Evolutionary conservation across 2,329 filamentous ascomycete genomes (phyloP), one percentile per base, ranked within the genome.

Genomic region (Dothistroma pini): DNA sequence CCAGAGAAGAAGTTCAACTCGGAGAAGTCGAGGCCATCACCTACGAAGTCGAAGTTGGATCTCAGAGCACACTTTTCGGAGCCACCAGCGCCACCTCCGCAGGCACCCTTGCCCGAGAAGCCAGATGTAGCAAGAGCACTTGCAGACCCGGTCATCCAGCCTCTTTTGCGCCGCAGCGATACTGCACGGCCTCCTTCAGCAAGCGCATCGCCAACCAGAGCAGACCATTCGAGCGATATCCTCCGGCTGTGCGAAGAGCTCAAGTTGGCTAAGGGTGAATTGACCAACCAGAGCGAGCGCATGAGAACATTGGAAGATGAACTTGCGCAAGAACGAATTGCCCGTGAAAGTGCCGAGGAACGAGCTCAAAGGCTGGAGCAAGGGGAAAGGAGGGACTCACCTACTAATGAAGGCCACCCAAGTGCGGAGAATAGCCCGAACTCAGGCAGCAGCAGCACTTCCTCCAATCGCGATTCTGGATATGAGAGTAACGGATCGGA

Each of bases 91-190:
- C 93, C 93, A 8, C 93, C 93, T 29, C 93, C 93, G 31, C 92
- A 96, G 68, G 93, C 96, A 69, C 93, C 93, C 14, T 80, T 97
- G 6, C 93, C 93, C 0, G 93, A 97, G 73, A 97, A 97, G 74
- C 93, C 93, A 0, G 91, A 96, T 75, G 85, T 83, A 16, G 80
- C 76, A 60, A 81, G 78, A 69, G 76, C 74, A 49, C 76, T 78
- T 34, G 76, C 76, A 0, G 78, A 80, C 58, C 73, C 78, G 19
- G 73, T 80, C 19, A 76, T 78, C 22, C 78, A 77, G 49, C 85
- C 87, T 0, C 85, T 90, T 0, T 76, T 96, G 32, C 92, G 90
- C 72, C 85, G 92, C 58, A 83, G 83, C 4, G 86, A 90, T 29
- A 93, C 89, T 0, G 91, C 96, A 66, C 86, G 89, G 59, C 83